Evolutionary conservation across 1,284 basidiomycete genomes (phyloP).

Genomic region (Anthracocystis panici-leucophaei): DNA sequence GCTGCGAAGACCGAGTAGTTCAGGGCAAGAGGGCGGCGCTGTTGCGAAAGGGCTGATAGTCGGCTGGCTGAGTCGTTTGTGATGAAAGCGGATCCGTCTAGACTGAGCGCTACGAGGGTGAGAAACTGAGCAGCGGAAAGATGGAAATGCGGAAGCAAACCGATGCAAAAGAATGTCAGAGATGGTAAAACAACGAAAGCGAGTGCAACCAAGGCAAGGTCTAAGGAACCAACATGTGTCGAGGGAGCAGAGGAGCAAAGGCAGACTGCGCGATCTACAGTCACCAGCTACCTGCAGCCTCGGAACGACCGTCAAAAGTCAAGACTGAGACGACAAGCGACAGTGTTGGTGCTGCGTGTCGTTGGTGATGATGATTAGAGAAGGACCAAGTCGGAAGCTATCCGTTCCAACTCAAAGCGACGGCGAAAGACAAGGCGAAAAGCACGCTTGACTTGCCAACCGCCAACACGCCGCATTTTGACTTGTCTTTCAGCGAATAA

Average conservation of each 20-base stretch:
- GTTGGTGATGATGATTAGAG: background rate
- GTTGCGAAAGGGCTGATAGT: background rate
- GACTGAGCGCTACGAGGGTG: background rate
- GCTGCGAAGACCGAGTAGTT: constrained; percentile 9
- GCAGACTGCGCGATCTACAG: background rate
- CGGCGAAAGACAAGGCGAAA: background rate
- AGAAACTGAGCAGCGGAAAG: background rate
- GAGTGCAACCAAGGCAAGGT: too few species aligned
- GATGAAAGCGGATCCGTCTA: background rate
- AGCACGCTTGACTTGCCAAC: too few species aligned
- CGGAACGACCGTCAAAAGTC: background rate
- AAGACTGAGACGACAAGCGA: background rate
- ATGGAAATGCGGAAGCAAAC: too few species aligned
- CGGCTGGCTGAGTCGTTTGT: background rate
- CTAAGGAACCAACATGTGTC: too few species aligned
- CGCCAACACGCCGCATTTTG: too few species aligned
- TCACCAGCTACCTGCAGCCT: background rate
- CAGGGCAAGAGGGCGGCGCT: background rate
- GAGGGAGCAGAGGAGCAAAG: background rate
- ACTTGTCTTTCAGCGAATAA: too few species aligned
- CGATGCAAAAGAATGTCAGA: too few species aligned
- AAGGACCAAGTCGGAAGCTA: background rate
- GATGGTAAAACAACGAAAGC: too few species aligned
- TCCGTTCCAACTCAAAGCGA: constrained; percentile 1
- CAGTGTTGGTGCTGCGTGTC: background rate